Base-by-base conservation (phyloP, 2,329 filamentous ascomycete species). In the Phialocephala subalpina region DNA sequence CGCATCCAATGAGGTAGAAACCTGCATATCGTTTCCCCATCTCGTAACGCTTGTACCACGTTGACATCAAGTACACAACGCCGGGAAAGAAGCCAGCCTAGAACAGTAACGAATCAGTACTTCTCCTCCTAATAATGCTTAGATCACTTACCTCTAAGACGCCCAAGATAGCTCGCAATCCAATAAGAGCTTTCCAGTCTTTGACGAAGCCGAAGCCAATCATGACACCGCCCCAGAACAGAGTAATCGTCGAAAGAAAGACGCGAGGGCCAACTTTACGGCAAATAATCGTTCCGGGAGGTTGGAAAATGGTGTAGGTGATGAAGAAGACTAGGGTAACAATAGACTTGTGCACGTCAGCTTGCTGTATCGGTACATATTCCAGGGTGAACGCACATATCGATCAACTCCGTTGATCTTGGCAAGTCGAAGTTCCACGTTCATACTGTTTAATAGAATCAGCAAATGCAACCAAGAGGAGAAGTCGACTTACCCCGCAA, bases 221-320 rank as follows among this genome's bases (percentile, higher is more conserved):
- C 78, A 82, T 82, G 18, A 75, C 74, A 5, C 73, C 72, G 18
- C 81, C 81, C 81, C 81, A 83, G 4, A 79, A 67, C 7, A 82
- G 58, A 8, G 75, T 65, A 71, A 90, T 87, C 49, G 73, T 65
- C 0, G 84, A 77, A 1, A 90, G 79, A 64, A 88, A 87, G 42
- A 82, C 75, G 6, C 87, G 83, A 3, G 88, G 86, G 0, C 91
- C 91, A 59, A 93, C 72, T 73, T 87, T 88, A 40, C 91, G 87
- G 58, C 91, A 83, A 38, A 92, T 77, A 52, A 93, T 80, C 0
- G 91, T 93, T 2, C 90, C 90, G 0, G 90, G 90, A 0, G 90
- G 87, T 74, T 94, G 90, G 68, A 92, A 90, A 58, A 92, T 60
- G 67, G 90, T 84, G 76, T 93, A 93, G 1, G 90, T 86, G 70